These are phyloP conservation scores for Antitrichia curtipendula DNA, from an alignment of 225 moss, liverwort and hornwort genomes.

Conservation along the genomic window DNA sequence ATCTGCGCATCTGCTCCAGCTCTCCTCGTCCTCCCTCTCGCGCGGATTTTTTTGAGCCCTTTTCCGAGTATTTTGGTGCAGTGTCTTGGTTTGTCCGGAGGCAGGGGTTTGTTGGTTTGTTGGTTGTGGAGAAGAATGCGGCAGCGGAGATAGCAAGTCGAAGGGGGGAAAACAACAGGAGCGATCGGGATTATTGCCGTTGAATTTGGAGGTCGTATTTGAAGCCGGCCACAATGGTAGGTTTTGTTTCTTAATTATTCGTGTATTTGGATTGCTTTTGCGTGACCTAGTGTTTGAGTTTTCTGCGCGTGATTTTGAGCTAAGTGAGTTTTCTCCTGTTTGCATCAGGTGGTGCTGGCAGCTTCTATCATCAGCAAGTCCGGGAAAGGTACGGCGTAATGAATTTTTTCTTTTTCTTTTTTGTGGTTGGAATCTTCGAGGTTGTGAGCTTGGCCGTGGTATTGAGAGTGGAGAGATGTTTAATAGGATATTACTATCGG, in stretches of 20 bases:
- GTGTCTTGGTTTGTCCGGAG: background rate
- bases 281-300: background rate
- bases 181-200: constrained; percentile 16
- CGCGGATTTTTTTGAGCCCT: background rate
- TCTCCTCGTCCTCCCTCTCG: background rate
- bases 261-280: background rate
- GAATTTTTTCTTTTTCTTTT: background rate
- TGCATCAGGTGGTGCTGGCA: constrained; percentile 86
- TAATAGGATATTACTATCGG: background rate
- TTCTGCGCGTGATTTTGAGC: background rate
- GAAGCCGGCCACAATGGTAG: constrained; percentile 82
- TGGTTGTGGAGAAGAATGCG: constrained; percentile 24
- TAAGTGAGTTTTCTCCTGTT: background rate
- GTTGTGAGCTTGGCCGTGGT: background rate
- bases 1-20: background rate
- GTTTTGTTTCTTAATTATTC: background rate
- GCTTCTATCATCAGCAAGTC: constrained; percentile 99
- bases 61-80: background rate
- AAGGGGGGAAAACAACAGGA: background rate
- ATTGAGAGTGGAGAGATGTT: background rate
- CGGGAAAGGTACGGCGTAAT: constrained; percentile 59
- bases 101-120: background rate
- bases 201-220: constrained; percentile 12
- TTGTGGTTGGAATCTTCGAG: background rate
- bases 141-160: constrained; percentile 18